Evolutionary conservation across 176 grass and related monocot species (phyloP), one percentile per base, ranked within the genome.

Genomic region (Musa acuminata): DNA sequence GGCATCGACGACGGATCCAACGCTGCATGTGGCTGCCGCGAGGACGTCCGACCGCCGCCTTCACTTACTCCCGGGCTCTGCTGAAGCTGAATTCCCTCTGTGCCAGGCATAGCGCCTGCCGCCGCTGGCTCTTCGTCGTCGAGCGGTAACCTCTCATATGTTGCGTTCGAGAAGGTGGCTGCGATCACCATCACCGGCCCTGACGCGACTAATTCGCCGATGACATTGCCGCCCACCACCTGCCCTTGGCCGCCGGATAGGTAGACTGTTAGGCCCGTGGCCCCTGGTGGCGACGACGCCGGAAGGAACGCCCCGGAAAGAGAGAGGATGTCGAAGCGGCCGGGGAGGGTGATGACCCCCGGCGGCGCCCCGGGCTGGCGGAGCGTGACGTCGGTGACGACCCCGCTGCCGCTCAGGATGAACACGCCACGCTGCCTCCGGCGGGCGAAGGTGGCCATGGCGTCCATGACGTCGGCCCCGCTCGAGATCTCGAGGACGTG

Each of bases 291-390:
- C 77, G 84, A 91, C 0, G 85, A 85, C 3, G 88, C 80, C 0
- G 88, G 88, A 13, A 91, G 85, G 27, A 91, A 91, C 17, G 88
- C 88, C 43, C 88, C 88, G 1, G 88, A 91, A 16, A 91, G 78
- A 49, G 88, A 91, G 11, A 91, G 81, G 79, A 91, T 91, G 76
- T 91, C 88, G 78, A 91, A 91, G 50, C 88, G 88, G 66, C 88
- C 88, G 51, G 85, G 88, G 14, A 91, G 83, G 26, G 85, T 86
- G 48, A 86, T 80, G 17, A 80, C 77, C 0, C 85, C 83, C 0
- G 83, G 76, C 2, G 86, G 85, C 5, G 78, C 86, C 0, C 82
- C 82, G 43, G 89, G 83, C 66, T 91, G 85, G 60, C 89, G 82
- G 11, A 91, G 80, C 1, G 77, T 85, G 22, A 91, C 85, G 84